Conservation (phyloP, 805 yeast species). For the Cyberlindnera petersonii region DNA sequence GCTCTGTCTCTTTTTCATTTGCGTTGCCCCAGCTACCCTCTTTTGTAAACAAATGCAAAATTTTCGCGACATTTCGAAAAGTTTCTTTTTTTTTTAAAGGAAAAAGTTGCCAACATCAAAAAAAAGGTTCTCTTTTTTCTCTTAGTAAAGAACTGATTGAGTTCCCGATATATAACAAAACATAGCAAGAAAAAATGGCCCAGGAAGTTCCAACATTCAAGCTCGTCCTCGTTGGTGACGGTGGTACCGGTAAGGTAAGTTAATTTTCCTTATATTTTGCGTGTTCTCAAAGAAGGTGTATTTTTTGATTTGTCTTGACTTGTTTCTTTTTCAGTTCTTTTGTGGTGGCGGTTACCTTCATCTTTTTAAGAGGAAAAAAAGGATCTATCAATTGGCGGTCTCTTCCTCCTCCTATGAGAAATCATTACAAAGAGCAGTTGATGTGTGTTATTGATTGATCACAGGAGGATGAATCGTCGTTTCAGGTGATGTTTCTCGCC, state of each 20-base stretch:
- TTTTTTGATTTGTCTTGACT: background rate
- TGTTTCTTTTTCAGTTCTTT: background rate
- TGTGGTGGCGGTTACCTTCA: no score
- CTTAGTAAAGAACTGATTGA: no score
- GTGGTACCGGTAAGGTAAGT: conserved; percentile 97
- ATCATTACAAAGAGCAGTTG: no score
- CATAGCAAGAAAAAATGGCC: conserved; percentile 45
- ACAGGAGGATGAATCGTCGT: no score
- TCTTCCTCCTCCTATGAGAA: no score
- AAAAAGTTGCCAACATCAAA: background rate
- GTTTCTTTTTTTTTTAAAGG: background rate
- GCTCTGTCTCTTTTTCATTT: background rate
- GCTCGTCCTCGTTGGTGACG: conserved; percentile 99
- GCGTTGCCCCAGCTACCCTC: background rate
- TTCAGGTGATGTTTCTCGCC: no score
- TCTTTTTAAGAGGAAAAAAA: no score
- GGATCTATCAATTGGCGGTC: no score
- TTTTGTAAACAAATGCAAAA: background rate
- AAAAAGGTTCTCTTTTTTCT: no score
- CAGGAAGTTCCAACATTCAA: conserved; percentile 91
- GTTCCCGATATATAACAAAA: background rate
- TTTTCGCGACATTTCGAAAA: background rate
- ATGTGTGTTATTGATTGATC: no score
- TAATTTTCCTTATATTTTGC: background rate
- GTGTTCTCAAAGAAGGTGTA: no score